Evolutionary conservation across 805 yeast species (phyloP).

Genomic region (Candida morakotiae): DNA sequence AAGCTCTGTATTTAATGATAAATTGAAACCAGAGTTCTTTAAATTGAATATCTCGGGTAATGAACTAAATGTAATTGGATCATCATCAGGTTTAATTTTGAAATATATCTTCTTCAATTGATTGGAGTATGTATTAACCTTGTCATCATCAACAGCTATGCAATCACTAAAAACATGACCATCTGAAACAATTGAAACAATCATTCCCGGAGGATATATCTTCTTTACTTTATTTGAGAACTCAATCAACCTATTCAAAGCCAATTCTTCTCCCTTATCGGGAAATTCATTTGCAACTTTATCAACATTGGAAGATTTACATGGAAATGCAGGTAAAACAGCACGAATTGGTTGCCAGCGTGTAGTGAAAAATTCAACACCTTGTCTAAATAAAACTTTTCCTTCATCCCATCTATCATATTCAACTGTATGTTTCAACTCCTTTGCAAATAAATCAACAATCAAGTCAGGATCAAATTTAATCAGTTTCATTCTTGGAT

Average conservation of each 20-base stretch:
- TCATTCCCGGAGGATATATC: constrained; percentile 53
- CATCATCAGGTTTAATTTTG: constrained; percentile 27
- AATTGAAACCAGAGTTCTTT: constrained; percentile 12
- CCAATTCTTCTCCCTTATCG: constrained; percentile 48
- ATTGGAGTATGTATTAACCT: constrained; percentile 45
- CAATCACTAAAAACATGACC: constrained; percentile 67
- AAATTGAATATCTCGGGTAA: constrained; percentile 33
- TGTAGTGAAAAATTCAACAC: constrained; percentile 45
- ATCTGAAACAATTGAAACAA: constrained; percentile 55
- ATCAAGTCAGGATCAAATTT: constrained; percentile 12
- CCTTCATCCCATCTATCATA: constrained; percentile 54
- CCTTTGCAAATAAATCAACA: constrained; percentile 41
- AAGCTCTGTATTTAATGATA: constrained; percentile 15
- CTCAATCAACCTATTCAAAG: constrained; percentile 25
- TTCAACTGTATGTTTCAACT: constrained; percentile 43
- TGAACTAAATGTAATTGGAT: constrained; percentile 28
- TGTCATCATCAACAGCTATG: constrained; percentile 54
- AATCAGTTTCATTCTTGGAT: constrained; percentile 5
- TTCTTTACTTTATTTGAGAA: constrained; percentile 25
- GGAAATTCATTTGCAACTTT: constrained; percentile 49
- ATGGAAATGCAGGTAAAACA: constrained; percentile 62
- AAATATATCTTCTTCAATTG: constrained; percentile 41
- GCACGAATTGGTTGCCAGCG: constrained; percentile 48
- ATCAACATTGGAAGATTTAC: constrained; percentile 54
- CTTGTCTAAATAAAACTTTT: constrained; percentile 36